These are phyloP conservation scores for Cynara cardunculus DNA, from an alignment of 129 eudicot genomes.

Conservation along the genomic window DNA sequence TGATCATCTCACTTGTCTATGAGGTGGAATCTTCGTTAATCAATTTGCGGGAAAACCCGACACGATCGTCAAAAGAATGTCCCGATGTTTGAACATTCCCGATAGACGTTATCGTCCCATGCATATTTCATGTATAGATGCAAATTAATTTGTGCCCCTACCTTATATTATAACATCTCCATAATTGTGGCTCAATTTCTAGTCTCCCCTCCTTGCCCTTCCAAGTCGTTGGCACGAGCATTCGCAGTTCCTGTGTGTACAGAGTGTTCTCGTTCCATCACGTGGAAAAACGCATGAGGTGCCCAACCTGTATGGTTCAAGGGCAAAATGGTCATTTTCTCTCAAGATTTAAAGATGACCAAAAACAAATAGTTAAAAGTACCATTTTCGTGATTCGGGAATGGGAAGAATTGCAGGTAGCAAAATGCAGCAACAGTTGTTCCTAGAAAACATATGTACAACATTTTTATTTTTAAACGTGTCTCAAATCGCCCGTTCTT, in stretches of 20 bases:
- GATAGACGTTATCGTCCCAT: slow-evolving; percentile 8
- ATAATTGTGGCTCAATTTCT: slow-evolving; percentile 30
- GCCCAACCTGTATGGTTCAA: slow-evolving; percentile 33
- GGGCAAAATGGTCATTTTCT: not conserved
- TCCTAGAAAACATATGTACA: slow-evolving; percentile 30
- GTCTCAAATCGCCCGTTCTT: not conserved
- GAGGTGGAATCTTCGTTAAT: not conserved
- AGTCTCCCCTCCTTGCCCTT: slow-evolving; percentile 33
- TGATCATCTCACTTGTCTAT: not conserved
- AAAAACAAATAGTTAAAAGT: not conserved
- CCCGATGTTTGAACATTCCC: not conserved
- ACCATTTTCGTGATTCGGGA: slow-evolving; percentile 44
- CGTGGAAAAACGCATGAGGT: slow-evolving; percentile 20
- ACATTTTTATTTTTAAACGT: not conserved
- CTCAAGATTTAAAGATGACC: not conserved
- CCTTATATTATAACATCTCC: slow-evolving; percentile 29
- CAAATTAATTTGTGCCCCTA: slow-evolving; percentile 19
- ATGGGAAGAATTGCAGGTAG: slow-evolving; percentile 60
- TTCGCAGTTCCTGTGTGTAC: not conserved
- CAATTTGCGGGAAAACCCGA: not conserved
- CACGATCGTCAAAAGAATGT: not conserved
- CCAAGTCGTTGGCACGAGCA: slow-evolving; percentile 20
- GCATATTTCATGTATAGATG: slow-evolving; percentile 22
- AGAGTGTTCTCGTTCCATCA: slow-evolving; percentile 24
- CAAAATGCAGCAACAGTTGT: slow-evolving; percentile 37